Base-by-base conservation (phyloP, 129 eudicot genomes). In the Calendula officinalis region DNA sequence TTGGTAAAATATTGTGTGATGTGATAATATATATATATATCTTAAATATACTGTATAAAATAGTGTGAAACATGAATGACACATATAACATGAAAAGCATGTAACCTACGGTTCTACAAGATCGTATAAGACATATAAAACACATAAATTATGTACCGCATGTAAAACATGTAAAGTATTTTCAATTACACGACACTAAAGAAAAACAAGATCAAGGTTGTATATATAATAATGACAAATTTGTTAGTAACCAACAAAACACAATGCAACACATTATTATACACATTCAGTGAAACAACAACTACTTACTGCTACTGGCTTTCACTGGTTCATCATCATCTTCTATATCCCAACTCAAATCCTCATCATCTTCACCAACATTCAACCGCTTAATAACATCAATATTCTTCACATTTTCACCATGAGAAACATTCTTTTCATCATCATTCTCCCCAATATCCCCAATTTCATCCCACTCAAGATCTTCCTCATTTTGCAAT, bases 401-500 rank as follows among this genome's bases (percentile, higher is more conserved):
- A 12, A 61, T 78, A 62, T 69, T 76, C 63, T 66, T 79, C 33
- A 69, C 15, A 57, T 62, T 80, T 49, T 66, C 90, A 67, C 58
- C 62, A 9, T 40, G 68, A 13, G 40, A 11, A 5, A 67, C 41
- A n/a, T 33, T 66, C 65, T 77, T 72, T 60, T 76, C 84, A 27
- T 82, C 96, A 62, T 82, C 90, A 56, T 38, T 39, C 35, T 84
- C 81, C 11, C 85, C 98, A 59, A 84, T 53, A 75, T 91, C 96
- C 72, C 83, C 98, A 72, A 91, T 91, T 77, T 91, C 98, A 74
- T 91, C 98, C 98, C 98, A 91, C 58, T 76, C 96, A 37, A 91
- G 67, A 41, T 87, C 96, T 60, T 87, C 94, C 60, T 90, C 95
- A 64, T 78, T 90, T 4, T 33, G 78, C 62, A 54, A 45, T 3